Evolutionary conservation across 78 protist species (phyloP), one percentile per base, ranked within the genome.

Genomic region (Monosiga brevicollis): DNA sequence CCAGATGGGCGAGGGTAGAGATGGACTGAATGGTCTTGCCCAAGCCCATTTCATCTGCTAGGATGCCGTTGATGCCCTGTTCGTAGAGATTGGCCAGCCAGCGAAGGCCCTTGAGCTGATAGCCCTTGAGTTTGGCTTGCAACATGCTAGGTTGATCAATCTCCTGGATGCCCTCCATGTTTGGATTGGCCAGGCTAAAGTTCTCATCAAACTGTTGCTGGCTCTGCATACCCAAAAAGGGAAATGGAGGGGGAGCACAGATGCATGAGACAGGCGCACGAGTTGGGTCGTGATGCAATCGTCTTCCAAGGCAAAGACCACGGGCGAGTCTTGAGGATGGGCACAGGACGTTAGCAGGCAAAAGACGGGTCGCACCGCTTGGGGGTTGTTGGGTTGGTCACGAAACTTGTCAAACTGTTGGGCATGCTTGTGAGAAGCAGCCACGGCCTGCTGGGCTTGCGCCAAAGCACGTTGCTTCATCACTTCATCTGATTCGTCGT

Each of bases 31-130:
- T 70, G 26, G 89, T 86, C 76, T 86, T 86, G n/a, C 89, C 89
- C 43, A 86, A 43, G 37, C 89, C 89, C 89, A 95, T 94, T 74
- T 95, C 97, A 43, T 95, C 98, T 29, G 94, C 96, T 0, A 94
- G 83, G 34, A 92, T 94, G 2, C 90, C 82, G 32, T 86, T 96
- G 90, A 96, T 88, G 79, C 96, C 96, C 76, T 90, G 78, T n/a
- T 89, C 87, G 83, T 94, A 83, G 70, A 95, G 88, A 49, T 79
- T 79, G 76, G 88, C 74, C 35, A 98, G 41, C 99, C 99, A 98
- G 77, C 92, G 78, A 72, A 89, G 54, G 38, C 95, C 95, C 71
- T 87, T 78, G 35, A 89, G 72, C 87, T 92, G 95, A 74, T 92
- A 92, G 38, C 1, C 0, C 85, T 88, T 88, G 62, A 91, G 87